A percentile compares a stretch with the other conserved stretches of the same genome.
phyloP scores from a whole-genome alignment of 768 basidiomycete species.

The Leccinum incarnatum region DNA sequence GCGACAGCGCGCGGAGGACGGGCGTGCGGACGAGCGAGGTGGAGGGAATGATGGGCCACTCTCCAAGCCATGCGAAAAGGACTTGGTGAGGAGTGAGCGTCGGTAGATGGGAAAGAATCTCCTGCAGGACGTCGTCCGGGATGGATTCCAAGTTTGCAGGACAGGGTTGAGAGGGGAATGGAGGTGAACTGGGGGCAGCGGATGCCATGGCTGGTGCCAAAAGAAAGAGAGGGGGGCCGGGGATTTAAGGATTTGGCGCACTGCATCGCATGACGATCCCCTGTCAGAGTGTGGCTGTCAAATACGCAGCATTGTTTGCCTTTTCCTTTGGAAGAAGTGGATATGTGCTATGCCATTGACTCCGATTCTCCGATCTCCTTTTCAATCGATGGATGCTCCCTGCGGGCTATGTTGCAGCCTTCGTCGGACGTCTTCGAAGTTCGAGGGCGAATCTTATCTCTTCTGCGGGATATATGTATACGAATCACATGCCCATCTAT shows the following conservation, averaged over 20 bases:
- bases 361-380: no score
- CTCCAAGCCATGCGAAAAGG: not conserved
- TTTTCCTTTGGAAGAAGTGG: not conserved
- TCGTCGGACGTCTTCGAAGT: not conserved
- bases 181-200: not conserved
- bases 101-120: slow-evolving; percentile 12
- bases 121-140: slow-evolving; percentile 12
- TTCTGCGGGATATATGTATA: not conserved
- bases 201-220: not conserved
- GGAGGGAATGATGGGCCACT: not conserved
- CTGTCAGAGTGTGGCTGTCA: not conserved
- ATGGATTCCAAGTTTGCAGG: slow-evolving; percentile 4
- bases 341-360: not conserved
- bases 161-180: not conserved
- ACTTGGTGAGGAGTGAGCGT: not conserved
- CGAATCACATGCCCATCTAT: not conserved
- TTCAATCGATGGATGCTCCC: not conserved
- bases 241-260: no score
- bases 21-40: not conserved
- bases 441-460: not conserved
- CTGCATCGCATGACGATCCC: not conserved
- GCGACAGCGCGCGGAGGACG: slow-evolving; percentile 5
- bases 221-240: no score
- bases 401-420: not conserved
- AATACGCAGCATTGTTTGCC: not conserved